phyloP scores from a whole-genome alignment of 2,329 filamentous ascomycete genomes.

The Aulographum hederae region DNA sequence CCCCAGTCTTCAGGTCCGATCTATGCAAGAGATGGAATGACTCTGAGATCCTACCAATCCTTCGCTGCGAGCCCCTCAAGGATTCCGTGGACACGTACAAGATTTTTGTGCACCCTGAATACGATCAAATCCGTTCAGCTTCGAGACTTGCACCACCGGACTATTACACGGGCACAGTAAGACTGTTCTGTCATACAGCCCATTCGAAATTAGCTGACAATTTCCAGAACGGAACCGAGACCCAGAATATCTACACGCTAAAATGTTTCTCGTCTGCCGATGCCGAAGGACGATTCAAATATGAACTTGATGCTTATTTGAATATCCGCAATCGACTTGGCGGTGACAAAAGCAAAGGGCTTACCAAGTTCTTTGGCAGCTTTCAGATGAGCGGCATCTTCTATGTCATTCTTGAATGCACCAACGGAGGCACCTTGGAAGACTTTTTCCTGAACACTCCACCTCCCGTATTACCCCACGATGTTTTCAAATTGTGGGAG shows the following conservation, averaged over 20 bases:
- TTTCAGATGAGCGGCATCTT: slow-evolving; percentile 10
- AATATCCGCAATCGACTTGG: not conserved
- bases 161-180: not conserved
- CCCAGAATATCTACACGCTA: not conserved
- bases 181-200: not conserved
- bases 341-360: not conserved
- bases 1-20: not conserved
- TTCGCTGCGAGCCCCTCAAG: too few relatives aligned
- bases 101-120: too few relatives aligned
- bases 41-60: too few relatives aligned
- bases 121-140: not conserved
- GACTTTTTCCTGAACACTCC: slow-evolving; percentile 10
- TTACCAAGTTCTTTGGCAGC: slow-evolving; percentile 11
- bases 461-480: not conserved
- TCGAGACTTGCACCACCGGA: not conserved
- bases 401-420: slow-evolving; percentile 18
- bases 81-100: too few relatives aligned
- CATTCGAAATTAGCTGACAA: not conserved
- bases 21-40: too few relatives aligned
- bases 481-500: slow-evolving; percentile 1
- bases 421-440: slow-evolving; percentile 15
- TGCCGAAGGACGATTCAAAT: too few relatives aligned
- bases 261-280: too few relatives aligned
- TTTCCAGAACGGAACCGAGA: not conserved
- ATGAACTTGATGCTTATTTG: not conserved